Percentiles rank a stretch among this genome's conserved stretches.
Evolutionary conservation across 2,329 filamentous ascomycete species (phyloP).

Genomic region (Phialocephala subalpina): DNA sequence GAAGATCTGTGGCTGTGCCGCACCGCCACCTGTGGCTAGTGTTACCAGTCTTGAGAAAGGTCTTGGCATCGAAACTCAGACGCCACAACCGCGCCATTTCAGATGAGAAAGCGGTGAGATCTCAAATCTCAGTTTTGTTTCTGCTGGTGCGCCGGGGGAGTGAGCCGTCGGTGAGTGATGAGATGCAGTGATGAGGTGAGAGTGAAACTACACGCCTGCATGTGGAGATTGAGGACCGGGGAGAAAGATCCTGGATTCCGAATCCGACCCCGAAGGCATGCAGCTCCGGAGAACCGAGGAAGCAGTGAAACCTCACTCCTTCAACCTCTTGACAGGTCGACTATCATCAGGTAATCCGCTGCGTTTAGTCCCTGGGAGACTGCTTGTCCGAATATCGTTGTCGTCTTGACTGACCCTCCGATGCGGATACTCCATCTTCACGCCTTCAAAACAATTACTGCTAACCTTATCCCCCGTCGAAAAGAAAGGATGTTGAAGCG

Average conservation of each 20-base stretch:
- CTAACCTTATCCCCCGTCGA: conserved; percentile 72
- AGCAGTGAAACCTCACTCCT: no score
- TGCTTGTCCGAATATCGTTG: conserved; percentile 92
- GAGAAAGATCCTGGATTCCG: neutral
- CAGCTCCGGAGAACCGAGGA: no score
- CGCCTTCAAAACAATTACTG: conserved; percentile 89
- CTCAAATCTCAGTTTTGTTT: neutral
- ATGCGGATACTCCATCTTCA: conserved; percentile 88
- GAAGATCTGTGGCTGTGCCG: neutral
- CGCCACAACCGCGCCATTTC: neutral
- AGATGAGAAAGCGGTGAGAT: conserved; percentile 5
- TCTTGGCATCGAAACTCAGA: conserved; percentile 1
- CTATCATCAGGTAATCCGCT: conserved; percentile 85
- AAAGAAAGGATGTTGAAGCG: conserved; percentile 93
- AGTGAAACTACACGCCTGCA: neutral
- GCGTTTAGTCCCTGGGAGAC: conserved; percentile 89
- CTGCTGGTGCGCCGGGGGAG: neutral
- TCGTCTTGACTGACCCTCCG: conserved; percentile 92
- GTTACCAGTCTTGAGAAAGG: no score
- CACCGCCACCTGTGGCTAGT: no score
- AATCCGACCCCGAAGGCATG: neutral
- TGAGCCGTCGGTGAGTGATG: neutral
- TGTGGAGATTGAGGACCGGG: neutral
- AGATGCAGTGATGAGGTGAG: conserved; percentile 7
- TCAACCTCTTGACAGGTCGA: conserved; percentile 67